A percentile compares a stretch with the other conserved stretches of the same genome.
Conservation (phyloP, 2,329 filamentous ascomycete genomes). For the Graphilbum fragrans region DNA sequence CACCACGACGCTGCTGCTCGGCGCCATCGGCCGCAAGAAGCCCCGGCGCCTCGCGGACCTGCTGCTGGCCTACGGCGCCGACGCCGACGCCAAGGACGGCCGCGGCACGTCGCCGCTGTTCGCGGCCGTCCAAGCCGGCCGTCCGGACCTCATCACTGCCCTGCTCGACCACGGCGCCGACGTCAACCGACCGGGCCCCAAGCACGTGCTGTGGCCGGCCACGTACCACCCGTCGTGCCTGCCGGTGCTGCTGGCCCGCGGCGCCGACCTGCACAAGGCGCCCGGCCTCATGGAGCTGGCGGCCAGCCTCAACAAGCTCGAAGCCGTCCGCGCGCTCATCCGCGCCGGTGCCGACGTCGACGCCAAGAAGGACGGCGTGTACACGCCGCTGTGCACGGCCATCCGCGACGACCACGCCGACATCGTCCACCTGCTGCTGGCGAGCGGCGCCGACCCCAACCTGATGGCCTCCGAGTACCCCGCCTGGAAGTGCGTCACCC, state of each 20-base stretch:
- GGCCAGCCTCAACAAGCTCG: conserved; percentile 49
- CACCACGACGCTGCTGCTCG: conserved; percentile 49
- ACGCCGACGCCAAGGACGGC: conserved; percentile 45
- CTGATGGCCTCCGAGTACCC: conserved; percentile 20
- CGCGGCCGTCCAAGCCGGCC: conserved; percentile 43
- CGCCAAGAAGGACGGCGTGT: conserved; percentile 15
- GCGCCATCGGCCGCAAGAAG: conserved; percentile 46
- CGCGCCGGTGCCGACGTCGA: conserved; percentile 14
- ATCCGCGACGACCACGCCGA: conserved; percentile 14
- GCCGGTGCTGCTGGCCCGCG: conserved; percentile 43
- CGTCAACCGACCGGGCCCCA: conserved; percentile 56
- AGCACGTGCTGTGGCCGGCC: conserved; percentile 57
- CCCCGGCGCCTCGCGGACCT: conserved; percentile 43
- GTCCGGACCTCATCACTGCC: conserved; percentile 41
- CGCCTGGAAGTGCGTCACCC: conserved; percentile 14
- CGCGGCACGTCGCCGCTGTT: conserved; percentile 53
- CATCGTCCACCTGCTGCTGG: conserved; percentile 18
- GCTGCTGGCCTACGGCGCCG: conserved; percentile 45
- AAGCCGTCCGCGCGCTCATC: conserved; percentile 37
- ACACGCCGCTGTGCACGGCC: conserved; percentile 16
- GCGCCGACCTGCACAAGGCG: conserved; percentile 46
- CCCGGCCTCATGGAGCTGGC: conserved; percentile 55
- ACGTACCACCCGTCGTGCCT: conserved; percentile 46
- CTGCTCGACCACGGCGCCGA: conserved; percentile 46
- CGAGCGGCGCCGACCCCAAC: conserved; percentile 25